Percentiles rank a stretch among this genome's conserved stretches.
These are phyloP conservation scores for Lanmaoa pseudosensibilis DNA, from an alignment of 768 basidiomycete species.

Conservation along the genomic window DNA sequence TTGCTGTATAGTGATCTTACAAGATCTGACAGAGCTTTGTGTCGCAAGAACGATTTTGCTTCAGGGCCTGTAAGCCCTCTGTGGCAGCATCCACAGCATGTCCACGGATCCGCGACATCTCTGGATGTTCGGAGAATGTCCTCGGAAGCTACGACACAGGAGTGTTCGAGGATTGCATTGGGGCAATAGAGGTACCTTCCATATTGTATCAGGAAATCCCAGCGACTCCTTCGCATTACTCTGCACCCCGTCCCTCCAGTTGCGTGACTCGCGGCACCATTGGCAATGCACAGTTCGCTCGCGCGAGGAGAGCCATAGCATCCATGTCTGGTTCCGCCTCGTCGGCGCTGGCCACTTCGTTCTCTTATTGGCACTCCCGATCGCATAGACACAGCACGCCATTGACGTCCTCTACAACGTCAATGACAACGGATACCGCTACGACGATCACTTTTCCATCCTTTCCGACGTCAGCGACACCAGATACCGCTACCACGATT, in stretches of 20 bases:
- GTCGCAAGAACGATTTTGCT: constrained; percentile 60
- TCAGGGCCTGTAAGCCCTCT: constrained; percentile 64
- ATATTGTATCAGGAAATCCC: constrained; percentile 67
- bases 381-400: background rate
- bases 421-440: background rate
- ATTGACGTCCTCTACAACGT: background rate
- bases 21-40: constrained; percentile 54
- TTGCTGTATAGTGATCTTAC: constrained; percentile 12
- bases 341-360: background rate
- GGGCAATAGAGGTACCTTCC: constrained; percentile 52
- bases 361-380: background rate
- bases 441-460: constrained; percentile 12
- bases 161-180: constrained; percentile 51
- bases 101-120: constrained; percentile 56
- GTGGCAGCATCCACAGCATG: constrained; percentile 52
- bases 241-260: constrained; percentile 55
- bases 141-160: constrained; percentile 48
- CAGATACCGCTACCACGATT: constrained; percentile 3
- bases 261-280: constrained; percentile 58
- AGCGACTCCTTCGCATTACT: constrained; percentile 54
- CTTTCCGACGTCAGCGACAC: constrained; percentile 1
- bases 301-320: constrained; percentile 30
- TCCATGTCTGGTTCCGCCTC: constrained; percentile 9
- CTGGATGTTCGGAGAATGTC: constrained; percentile 67
- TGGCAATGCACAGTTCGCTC: constrained; percentile 40